Base-by-base conservation (phyloP, 352 stramenopile genomes). In the Blastocystis sp. region DNA sequence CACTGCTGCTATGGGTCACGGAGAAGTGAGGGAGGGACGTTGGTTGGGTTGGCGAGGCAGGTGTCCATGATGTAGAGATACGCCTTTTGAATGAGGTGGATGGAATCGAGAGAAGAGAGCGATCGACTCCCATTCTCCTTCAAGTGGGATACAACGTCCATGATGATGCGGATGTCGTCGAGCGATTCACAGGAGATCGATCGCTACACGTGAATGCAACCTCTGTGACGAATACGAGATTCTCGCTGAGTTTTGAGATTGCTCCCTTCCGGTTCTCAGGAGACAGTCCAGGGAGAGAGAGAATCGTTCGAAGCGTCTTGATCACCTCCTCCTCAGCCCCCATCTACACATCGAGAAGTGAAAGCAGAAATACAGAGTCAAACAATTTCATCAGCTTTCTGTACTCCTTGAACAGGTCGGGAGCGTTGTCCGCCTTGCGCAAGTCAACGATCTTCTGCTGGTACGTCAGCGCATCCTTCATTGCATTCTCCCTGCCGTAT, bases 361-460 rank as follows among this genome's bases (percentile, higher is more conserved):
- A 26, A 24, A 4, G 12, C 19, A 26, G 16, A 16, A 21, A 16
- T 45, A 77, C 66, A 3, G 66, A 19, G 50, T 45, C 33, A 29
- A 59, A 77, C 1, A 77, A 16, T 29, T 77, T 77, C 21, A 77
- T 1, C 33, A 77, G 45, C 33, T 77, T 77, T n/a, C 50, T 77
- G 33, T 77, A 77, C n/a, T 77, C 66, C 13, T 41, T 10, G 33
- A 77, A 26, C 19, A 77, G 3, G 13, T 77, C 66, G 24, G 66
- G 33, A 55, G 66, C 50, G 35, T 37, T 1, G 16, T 77, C 66
- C 4, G 0, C n/a, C 33, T 77, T 45, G 9, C 55, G 19, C 66
- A 59, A 59, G 4, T 35, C 66, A 16, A 77, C 50, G 26, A 77
- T 55, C n/a, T 24, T 45, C 31, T n/a, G 21, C 10, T 59, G 45